Conservation (phyloP, 805 yeast genomes). For the Diddensiella transvaalensis region DNA sequence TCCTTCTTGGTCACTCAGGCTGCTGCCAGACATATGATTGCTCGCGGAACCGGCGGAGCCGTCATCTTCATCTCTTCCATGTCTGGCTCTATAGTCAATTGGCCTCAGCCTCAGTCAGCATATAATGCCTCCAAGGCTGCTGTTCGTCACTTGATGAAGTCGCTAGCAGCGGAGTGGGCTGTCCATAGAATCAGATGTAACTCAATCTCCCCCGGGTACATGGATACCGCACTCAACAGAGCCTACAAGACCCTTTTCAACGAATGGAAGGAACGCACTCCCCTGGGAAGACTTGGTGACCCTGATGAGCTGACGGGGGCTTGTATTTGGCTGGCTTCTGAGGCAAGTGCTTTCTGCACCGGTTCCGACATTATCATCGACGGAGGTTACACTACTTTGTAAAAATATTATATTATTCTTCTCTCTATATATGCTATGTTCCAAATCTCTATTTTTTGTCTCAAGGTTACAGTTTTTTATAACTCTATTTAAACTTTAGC, state of each 20-base stretch:
- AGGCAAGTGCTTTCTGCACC: slow-evolving; percentile 58
- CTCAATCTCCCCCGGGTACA: slow-evolving; percentile 67
- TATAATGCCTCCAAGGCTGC: slow-evolving; percentile 74
- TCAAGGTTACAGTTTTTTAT: background rate
- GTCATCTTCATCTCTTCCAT: slow-evolving; percentile 64
- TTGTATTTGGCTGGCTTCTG: slow-evolving; percentile 56
- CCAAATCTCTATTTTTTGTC: background rate
- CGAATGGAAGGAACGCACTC: slow-evolving; percentile 64
- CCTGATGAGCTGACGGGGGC: slow-evolving; percentile 68
- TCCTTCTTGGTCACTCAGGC: slow-evolving; percentile 64
- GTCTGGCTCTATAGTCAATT: slow-evolving; percentile 69
- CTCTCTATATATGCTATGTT: background rate
- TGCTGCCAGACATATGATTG: slow-evolving; percentile 62
- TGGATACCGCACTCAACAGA: slow-evolving; percentile 65
- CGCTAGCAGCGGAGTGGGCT: slow-evolving; percentile 75
- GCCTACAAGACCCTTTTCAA: slow-evolving; percentile 47
- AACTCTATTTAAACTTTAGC: background rate
- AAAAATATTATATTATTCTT: slow-evolving; percentile 8
- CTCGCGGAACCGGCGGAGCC: slow-evolving; percentile 52
- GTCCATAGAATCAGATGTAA: slow-evolving; percentile 62
- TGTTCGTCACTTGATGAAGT: slow-evolving; percentile 60
- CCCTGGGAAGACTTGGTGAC: slow-evolving; percentile 66
- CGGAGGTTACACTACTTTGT: slow-evolving; percentile 49
- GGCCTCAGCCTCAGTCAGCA: slow-evolving; percentile 69
- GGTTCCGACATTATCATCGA: slow-evolving; percentile 66